Base-by-base conservation (phyloP, 2,329 filamentous ascomycete genomes). In the Alternaria incomplexa region DNA sequence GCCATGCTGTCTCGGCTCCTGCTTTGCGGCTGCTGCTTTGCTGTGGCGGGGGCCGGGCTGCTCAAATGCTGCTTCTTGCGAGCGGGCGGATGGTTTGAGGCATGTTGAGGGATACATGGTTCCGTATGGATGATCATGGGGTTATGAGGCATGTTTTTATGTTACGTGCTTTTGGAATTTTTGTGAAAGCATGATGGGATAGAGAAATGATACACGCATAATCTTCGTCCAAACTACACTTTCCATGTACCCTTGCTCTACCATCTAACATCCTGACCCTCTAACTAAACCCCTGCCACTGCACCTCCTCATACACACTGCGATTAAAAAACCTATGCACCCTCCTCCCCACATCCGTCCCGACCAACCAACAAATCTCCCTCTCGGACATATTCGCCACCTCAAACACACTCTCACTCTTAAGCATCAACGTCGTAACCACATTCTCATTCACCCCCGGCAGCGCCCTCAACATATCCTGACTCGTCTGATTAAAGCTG, bases 401-500 rank as follows among this genome's bases (percentile, higher is more conserved):
- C 72, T 96, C 93, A 56, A 85, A 84, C 32, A 99, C 84, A 79
- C 89, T 97, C 68, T 91, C 90, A 68, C 90, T 88, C 75, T 92
- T 87, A 20, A 93, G 74, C 32, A 91, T 89, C 48, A 99, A 72
- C 64, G 87, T 88, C 73, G 88, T 89, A 32, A 97, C 84, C 64
- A 92, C 93, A 81, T 93, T 91, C 11, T 90, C 89, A 44, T 74
- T 79, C 13, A 98, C 88, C 0, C 96, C 96, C 0, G 96, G 96
- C 12, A 98, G 90, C 2, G 89, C 87, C 26, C 90, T 85, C 66
- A 99, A 81, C 92, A 98, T 97, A 76, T 98, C 95, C 81, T 96
- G 92, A 26, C 93, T 93, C 72, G 93, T 89, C 64, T 90, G 87
- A 72, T 93, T 96, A 74, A 97, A 97, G 0, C 85, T 88, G 71